Evolutionary conservation across 306 rosid genomes (phyloP).

Genomic region (Inga leiocalycina): DNA sequence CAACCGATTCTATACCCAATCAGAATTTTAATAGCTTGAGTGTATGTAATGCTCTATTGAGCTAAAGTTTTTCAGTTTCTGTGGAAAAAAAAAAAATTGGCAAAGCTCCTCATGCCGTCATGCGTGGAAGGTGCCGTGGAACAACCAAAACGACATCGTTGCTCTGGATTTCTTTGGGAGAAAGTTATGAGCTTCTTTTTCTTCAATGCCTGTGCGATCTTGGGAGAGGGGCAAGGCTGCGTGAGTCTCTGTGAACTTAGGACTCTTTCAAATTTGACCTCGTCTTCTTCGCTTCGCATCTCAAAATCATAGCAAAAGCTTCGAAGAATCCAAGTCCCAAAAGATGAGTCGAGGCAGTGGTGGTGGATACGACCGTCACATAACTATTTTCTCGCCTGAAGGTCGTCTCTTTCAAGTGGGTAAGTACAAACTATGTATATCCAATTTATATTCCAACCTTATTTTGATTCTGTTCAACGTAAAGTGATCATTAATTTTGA

Average conservation of each 20-base stretch:
- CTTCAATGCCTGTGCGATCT: background rate
- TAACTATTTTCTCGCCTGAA: conserved; percentile 97
- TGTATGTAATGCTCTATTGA: too few species aligned
- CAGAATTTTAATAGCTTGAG: too few species aligned
- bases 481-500: background rate
- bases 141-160: background rate
- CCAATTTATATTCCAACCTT: background rate
- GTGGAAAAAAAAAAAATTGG: too few species aligned
- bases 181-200: conserved; percentile 26
- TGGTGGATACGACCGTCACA: conserved; percentile 97
- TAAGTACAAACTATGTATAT: conserved; percentile 15
- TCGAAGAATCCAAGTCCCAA: background rate
- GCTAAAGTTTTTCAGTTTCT: too few species aligned
- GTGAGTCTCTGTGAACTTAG: background rate
- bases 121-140: too few species aligned
- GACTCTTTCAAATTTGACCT: background rate
- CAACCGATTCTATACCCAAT: too few species aligned
- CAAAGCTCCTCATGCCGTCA: too few species aligned
- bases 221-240: background rate
- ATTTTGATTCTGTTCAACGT: background rate
- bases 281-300: background rate
- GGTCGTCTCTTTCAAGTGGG: conserved; percentile 93
- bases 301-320: conserved; percentile 1
- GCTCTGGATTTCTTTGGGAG: conserved; percentile 35
- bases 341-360: conserved; percentile 88